Evolutionary conservation across 768 basidiomycete species (phyloP).

Genomic region (Pisolithus marmoratus): DNA sequence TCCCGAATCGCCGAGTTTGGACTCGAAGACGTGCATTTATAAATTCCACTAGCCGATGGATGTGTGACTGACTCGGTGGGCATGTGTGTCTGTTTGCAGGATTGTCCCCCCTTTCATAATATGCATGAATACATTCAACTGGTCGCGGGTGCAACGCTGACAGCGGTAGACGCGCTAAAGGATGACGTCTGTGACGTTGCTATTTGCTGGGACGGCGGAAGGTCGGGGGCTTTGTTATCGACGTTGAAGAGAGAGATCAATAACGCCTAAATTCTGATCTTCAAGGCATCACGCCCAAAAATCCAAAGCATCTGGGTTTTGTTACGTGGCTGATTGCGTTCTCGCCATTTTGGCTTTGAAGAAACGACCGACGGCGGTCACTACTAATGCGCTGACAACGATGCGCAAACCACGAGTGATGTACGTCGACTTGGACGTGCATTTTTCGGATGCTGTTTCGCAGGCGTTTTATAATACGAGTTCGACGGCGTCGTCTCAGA

Average conservation of each 20-base stretch:
- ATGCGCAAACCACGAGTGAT: conserved; percentile 56
- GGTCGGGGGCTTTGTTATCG: conserved; percentile 32
- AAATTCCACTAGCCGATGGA: background rate
- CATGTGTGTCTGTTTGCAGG: conserved; percentile 37
- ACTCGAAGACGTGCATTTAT: conserved; percentile 46
- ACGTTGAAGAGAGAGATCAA: background rate
- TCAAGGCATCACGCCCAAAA: conserved; percentile 80
- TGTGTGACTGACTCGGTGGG: background rate
- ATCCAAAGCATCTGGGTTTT: conserved; percentile 79
- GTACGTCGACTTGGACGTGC: conserved; percentile 91
- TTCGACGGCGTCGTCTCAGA: conserved; percentile 34
- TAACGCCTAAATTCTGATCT: background rate
- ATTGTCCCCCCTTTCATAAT: conserved; percentile 73
- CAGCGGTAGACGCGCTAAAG: conserved; percentile 60
- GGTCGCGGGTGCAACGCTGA: conserved; percentile 73
- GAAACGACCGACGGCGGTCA: conserved; percentile 21
- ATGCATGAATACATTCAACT: conserved; percentile 64
- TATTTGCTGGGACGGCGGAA: conserved; percentile 90
- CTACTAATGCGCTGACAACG: conserved; percentile 2
- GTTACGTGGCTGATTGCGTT: conserved; percentile 89
- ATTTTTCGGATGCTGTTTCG: conserved; percentile 86
- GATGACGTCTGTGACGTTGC: conserved; percentile 50
- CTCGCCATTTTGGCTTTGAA: conserved; percentile 74
- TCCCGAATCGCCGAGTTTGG: conserved; percentile 41
- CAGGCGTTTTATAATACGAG: conserved; percentile 56